phyloP scores from a whole-genome alignment of 805 yeast species.

The Candida sithepensis region DNA sequence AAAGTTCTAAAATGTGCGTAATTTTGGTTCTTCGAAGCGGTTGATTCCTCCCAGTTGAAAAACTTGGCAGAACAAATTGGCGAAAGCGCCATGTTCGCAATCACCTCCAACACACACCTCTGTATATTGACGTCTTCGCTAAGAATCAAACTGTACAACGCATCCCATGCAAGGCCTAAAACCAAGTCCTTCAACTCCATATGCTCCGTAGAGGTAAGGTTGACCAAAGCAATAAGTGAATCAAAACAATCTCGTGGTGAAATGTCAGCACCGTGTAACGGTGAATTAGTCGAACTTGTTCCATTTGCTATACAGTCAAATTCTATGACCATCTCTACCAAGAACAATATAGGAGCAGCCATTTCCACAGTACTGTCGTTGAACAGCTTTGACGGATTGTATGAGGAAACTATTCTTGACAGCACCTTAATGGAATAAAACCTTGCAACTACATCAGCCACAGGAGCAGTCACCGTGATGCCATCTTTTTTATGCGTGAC shows the following conservation, averaged over 20 bases:
- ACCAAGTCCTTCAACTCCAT: slow-evolving; percentile 32
- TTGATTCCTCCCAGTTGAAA: slow-evolving; percentile 47
- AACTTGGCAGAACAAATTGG: slow-evolving; percentile 47
- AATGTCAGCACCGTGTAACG: slow-evolving; percentile 22
- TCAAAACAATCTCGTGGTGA: slow-evolving; percentile 38
- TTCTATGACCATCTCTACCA: slow-evolving; percentile 44
- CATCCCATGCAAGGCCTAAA: slow-evolving; percentile 34
- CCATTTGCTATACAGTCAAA: slow-evolving; percentile 28
- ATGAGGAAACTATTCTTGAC: slow-evolving; percentile 42
- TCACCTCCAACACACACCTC: slow-evolving; percentile 43
- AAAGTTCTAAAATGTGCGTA: slow-evolving; percentile 38
- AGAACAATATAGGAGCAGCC: slow-evolving; percentile 43
- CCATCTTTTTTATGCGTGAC: slow-evolving; percentile 20
- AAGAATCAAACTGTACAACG: slow-evolving; percentile 31
- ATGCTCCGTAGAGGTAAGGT: slow-evolving; percentile 40
- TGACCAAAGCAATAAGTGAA: slow-evolving; percentile 46
- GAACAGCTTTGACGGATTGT: slow-evolving; percentile 40
- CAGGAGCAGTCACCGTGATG: slow-evolving; percentile 22
- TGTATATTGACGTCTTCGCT: slow-evolving; percentile 41
- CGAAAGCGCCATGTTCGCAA: slow-evolving; percentile 40
- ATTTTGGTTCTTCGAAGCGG: slow-evolving; percentile 20
- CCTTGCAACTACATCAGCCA: slow-evolving; percentile 22
- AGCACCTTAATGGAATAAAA: slow-evolving; percentile 38
- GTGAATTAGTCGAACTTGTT: slow-evolving; percentile 13
- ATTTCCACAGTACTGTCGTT: slow-evolving; percentile 33